Percentiles rank a stretch among this genome's conserved stretches.
Conservation (phyloP, 2,329 filamentous ascomycete species). For the Cytospora schulzeri region DNA sequence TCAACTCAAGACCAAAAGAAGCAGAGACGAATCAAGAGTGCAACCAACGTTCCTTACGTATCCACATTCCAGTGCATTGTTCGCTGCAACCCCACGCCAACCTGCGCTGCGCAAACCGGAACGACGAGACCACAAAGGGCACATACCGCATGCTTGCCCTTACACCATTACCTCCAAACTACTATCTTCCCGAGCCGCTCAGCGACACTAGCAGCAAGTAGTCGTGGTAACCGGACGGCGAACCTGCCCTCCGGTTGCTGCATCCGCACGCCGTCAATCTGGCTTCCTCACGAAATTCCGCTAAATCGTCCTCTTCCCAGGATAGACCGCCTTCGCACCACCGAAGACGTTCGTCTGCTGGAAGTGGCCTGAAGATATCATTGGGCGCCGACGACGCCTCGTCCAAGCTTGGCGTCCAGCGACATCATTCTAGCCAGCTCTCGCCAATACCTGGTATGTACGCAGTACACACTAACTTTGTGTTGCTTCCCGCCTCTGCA, state of each 20-base stretch:
- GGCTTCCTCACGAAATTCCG: constrained; percentile 51
- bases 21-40: not conserved
- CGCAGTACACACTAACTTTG: constrained; percentile 19
- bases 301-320: constrained; percentile 54
- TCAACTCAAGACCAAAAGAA: not conserved
- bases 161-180: constrained; percentile 1
- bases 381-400: constrained; percentile 38
- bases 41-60: not conserved
- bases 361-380: constrained; percentile 38
- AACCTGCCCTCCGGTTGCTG: constrained; percentile 31
- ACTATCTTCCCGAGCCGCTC: constrained; percentile 9
- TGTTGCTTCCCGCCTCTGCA: constrained; percentile 26
- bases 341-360: constrained; percentile 52
- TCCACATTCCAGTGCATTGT: not conserved
- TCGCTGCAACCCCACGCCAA: constrained; percentile 17
- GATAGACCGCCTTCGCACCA: constrained; percentile 53
- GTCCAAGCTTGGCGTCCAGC: constrained; percentile 42
- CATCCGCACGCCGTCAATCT: constrained; percentile 43
- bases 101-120: constrained; percentile 9
- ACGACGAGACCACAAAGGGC: not conserved
- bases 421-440: constrained; percentile 44
- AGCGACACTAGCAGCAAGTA: constrained; percentile 1
- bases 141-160: constrained; percentile 19
- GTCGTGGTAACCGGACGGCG: constrained; percentile 20
- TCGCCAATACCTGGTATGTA: constrained; percentile 60